Evolutionary conservation across 2,329 filamentous ascomycete genomes (phyloP).

Genomic region (Sphaerulina populicola): DNA sequence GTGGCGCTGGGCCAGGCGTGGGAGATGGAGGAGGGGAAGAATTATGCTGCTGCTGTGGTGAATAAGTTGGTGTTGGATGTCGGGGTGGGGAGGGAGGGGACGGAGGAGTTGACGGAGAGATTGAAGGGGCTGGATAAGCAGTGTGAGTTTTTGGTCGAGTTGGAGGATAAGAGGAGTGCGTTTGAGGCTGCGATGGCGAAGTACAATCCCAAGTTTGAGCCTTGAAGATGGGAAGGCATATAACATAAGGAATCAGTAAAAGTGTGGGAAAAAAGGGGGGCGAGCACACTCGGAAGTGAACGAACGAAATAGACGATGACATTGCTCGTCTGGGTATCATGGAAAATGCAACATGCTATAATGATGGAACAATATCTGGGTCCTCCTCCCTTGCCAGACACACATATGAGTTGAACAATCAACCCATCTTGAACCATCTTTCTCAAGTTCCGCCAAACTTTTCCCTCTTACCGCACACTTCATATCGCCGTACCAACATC

Average conservation of each 20-base stretch:
- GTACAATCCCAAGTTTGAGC: conserved; percentile 73
- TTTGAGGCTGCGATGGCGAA: conserved; percentile 83
- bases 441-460: neutral
- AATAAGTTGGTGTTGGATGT: conserved; percentile 74
- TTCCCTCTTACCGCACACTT: neutral
- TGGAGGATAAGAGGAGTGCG: conserved; percentile 74
- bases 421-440: neutral
- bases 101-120: conserved; percentile 50
- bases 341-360: neutral
- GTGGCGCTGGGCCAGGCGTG: conserved; percentile 73
- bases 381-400: neutral
- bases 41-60: conserved; percentile 66
- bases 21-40: conserved; percentile 53
- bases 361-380: neutral
- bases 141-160: conserved; percentile 63
- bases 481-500: neutral
- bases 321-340: conserved; percentile 1
- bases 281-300: too few species aligned
- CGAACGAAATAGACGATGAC: neutral
- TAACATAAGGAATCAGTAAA: neutral
- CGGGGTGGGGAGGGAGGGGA: conserved; percentile 62
- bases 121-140: conserved; percentile 53
- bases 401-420: neutral
- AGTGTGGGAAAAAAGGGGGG: neutral
- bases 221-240: conserved; percentile 32